A percentile compares a stretch with the other conserved stretches of the same genome.
These are phyloP conservation scores for Leccinum obscurum DNA, from an alignment of 768 basidiomycete genomes.

Conservation along the genomic window DNA sequence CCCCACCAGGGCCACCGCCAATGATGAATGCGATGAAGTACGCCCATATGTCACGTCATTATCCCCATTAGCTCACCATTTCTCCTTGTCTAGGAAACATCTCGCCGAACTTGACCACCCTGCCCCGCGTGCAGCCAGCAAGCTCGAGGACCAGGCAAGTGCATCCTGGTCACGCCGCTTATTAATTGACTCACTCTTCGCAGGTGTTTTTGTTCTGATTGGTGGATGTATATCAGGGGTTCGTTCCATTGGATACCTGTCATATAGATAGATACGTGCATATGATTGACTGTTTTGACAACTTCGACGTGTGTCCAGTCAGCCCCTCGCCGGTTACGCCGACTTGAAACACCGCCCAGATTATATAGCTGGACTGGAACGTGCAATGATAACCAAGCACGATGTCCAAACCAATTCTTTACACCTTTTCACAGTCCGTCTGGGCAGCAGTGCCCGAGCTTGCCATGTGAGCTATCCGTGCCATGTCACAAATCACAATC, in stretches of 20 bases:
- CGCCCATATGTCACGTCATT: slow-evolving; percentile 24
- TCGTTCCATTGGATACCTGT: slow-evolving; percentile 4
- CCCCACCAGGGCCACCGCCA: slow-evolving; percentile 59
- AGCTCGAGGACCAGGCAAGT: slow-evolving; percentile 82
- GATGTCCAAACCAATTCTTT: slow-evolving; percentile 32
- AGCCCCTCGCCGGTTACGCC: neutral
- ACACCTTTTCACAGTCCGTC: slow-evolving; percentile 38
- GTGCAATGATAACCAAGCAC: neutral
- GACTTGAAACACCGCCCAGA: neutral
- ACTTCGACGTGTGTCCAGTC: neutral
- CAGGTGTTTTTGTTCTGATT: slow-evolving; percentile 45
- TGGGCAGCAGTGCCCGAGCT: slow-evolving; percentile 44
- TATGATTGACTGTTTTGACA: slow-evolving; percentile 6
- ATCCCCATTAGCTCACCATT: slow-evolving; percentile 2
- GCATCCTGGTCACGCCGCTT: no score
- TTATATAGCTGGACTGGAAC: neutral
- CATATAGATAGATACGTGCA: slow-evolving; percentile 6
- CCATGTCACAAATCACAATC: no score
- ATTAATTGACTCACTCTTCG: slow-evolving; percentile 13
- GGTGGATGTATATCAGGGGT: neutral
- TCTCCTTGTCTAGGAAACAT: slow-evolving; percentile 62
- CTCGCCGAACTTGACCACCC: slow-evolving; percentile 87
- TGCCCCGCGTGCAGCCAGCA: slow-evolving; percentile 86
- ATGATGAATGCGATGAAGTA: slow-evolving; percentile 82
- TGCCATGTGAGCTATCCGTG: slow-evolving; percentile 36